These are phyloP conservation scores for Diaporthe sp. DNA, from an alignment of 2,329 filamentous ascomycete genomes.

Conservation along the genomic window DNA sequence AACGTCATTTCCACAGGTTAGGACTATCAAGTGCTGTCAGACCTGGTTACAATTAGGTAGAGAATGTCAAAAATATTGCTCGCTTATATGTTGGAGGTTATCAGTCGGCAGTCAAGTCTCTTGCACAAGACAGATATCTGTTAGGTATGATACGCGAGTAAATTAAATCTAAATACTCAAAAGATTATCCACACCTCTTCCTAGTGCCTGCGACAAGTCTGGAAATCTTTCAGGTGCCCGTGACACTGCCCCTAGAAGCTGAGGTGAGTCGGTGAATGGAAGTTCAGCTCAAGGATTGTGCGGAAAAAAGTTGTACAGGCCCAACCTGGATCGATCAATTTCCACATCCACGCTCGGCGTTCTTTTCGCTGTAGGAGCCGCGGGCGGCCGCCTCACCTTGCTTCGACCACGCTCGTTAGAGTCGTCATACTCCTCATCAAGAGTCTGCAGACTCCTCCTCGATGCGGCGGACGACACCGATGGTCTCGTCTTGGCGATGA, in stretches of 20 bases:
- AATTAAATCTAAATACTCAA: background rate
- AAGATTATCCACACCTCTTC: background rate
- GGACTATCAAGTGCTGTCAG: background rate
- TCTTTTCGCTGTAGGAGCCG: background rate
- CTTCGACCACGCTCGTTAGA: constrained; percentile 6
- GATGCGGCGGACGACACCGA: constrained; percentile 12
- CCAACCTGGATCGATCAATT: constrained; percentile 24
- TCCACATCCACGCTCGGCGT: constrained; percentile 28
- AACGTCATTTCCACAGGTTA: too few relatives aligned
- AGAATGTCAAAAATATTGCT: background rate
- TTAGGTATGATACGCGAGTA: background rate
- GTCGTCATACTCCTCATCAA: constrained; percentile 13
- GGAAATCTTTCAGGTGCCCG: background rate
- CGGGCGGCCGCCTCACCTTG: constrained; percentile 8
- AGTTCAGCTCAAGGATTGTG: background rate
- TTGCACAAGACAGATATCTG: background rate
- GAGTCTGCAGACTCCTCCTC: constrained; percentile 3
- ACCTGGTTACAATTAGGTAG: background rate
- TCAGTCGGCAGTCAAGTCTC: background rate
- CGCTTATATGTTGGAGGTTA: background rate
- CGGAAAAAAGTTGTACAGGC: background rate
- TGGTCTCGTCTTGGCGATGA: constrained; percentile 3
- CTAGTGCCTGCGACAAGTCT: background rate
- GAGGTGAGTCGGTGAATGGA: background rate
- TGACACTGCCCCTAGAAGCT: background rate